These are phyloP conservation scores for Amanita molliuscula DNA, from an alignment of 768 basidiomycete species.

Conservation along the genomic window DNA sequence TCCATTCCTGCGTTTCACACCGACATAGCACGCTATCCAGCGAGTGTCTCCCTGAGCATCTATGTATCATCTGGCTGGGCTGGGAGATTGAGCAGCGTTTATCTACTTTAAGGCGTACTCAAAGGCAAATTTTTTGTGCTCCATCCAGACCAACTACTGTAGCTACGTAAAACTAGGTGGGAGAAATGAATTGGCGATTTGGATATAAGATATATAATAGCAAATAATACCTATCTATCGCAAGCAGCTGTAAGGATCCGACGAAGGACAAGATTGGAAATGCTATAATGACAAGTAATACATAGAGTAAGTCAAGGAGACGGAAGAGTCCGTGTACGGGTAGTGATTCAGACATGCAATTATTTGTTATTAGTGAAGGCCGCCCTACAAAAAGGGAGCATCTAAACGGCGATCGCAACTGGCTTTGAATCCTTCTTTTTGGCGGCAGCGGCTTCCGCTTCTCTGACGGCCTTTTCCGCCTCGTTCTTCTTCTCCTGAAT, in stretches of 20 bases:
- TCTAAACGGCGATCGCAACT: constrained; percentile 33
- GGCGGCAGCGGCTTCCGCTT: constrained; percentile 48
- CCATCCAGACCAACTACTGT: background rate
- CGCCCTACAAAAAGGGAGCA: background rate
- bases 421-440: constrained; percentile 51
- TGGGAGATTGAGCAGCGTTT: no score
- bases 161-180: background rate
- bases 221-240: constrained; percentile 3
- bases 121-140: background rate
- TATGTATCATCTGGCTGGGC: no score
- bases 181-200: background rate
- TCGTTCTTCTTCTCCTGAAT: constrained; percentile 55
- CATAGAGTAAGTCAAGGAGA: constrained; percentile 12
- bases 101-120: no score
- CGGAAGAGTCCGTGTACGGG: background rate
- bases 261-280: background rate
- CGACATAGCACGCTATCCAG: no score
- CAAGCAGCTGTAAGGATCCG: background rate
- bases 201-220: constrained; percentile 4
- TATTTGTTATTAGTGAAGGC: background rate
- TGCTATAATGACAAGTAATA: constrained; percentile 16
- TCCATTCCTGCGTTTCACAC: no score
- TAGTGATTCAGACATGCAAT: background rate
- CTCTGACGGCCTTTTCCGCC: constrained; percentile 56
- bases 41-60: no score